Base-by-base conservation (phyloP, 495 filamentous ascomycete species). In the Neurospora sublineolata region DNA sequence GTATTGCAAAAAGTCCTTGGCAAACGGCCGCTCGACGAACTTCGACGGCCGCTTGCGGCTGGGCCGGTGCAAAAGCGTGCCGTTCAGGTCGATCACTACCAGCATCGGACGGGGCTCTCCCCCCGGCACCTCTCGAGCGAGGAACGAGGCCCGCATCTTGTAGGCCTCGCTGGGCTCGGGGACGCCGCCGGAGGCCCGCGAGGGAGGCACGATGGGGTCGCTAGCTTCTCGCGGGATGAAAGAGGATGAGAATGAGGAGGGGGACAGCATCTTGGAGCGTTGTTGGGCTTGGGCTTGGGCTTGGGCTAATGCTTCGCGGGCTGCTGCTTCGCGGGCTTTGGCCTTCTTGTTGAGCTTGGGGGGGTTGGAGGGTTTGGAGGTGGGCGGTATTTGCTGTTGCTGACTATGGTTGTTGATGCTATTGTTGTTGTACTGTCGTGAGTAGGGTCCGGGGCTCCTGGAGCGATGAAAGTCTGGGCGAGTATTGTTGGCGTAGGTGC, bases 21-120 rank as follows among this genome's bases (percentile, higher is more conserved):
- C 85, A 38, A 84, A 83, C 0, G 90, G 90, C 4, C 95, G 89
- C 64, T 83, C 78, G 3, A 84, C 76, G 77, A 92, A 91, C n/a
- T 75, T 76, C 0, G 80, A 82, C 0, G 89, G 85, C 1, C 68
- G 27, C 3, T 80, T 74, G 11, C 83, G 81, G 38, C 80, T 79
- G 11, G 88, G 89, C 14, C 95, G 92, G 76, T 85, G 83, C 18
- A 97, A 84, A 3, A 99, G 84, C 0, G 96, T 97, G 70, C 96
- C 95, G 81, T 98, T 99, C 0, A 99, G 85, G 78, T 99, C 95
- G 70, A 98, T 88, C 37, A 98, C 87, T 23, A 99, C 80, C 3
- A 99, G 88, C 1, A 97, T 81, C 11, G 83, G 81, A 3, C 80
- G 80, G 8, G 83, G 78, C 23, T 58, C 10, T 0, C 3, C 11